These are phyloP conservation scores for Tetrahymena malaccensis DNA, from an alignment of 73 alveolate species.

Conservation along the genomic window DNA sequence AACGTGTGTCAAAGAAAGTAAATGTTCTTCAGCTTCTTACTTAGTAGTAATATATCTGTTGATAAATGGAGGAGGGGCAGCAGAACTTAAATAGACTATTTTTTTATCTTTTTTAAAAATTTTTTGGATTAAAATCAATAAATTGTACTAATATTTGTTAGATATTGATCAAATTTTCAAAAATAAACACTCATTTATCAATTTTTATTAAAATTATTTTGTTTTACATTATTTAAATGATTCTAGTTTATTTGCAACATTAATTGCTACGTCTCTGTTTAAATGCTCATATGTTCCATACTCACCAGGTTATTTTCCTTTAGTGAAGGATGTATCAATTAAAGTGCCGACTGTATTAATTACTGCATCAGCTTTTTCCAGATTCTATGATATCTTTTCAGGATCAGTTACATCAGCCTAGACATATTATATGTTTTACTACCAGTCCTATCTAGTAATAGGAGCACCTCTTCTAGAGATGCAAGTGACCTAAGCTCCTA, in stretches of 20 bases:
- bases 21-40: slow-evolving; percentile 36
- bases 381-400: neutral
- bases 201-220: neutral
- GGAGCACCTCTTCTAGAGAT: neutral
- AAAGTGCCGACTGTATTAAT: neutral
- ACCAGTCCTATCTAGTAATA: neutral
- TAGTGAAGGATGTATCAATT: neutral
- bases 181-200: neutral
- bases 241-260: neutral
- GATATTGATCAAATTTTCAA: neutral
- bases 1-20: neutral
- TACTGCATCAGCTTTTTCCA: neutral
- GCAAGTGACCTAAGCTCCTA: neutral
- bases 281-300: neutral
- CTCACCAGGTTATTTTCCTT: neutral
- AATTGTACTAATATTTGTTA: neutral
- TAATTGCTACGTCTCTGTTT: neutral
- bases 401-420: neutral
- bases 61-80: slow-evolving; percentile 38
- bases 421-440: neutral
- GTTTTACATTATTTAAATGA: neutral
- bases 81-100: slow-evolving; percentile 24
- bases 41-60: slow-evolving; percentile 25
- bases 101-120: neutral
- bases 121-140: neutral